Conservation (phyloP, 1,284 basidiomycete species). For the Malassezia dermatis region DNA sequence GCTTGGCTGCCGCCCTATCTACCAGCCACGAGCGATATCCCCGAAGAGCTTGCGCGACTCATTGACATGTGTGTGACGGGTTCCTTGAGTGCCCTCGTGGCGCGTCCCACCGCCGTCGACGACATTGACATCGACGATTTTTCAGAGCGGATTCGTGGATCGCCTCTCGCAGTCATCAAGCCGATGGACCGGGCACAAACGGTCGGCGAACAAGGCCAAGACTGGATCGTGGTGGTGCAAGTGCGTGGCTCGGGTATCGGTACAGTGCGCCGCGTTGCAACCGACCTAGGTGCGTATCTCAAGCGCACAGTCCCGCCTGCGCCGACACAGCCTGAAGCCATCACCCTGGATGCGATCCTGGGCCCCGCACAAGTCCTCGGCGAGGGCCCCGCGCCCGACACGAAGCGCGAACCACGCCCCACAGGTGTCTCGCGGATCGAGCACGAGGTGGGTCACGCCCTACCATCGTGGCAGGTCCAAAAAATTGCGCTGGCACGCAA, state of each 20-base stretch:
- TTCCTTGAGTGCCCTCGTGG: conserved; percentile 26
- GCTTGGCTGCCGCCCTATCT: conserved; percentile 15
- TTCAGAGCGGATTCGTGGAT: conserved; percentile 18
- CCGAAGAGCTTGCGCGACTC: conserved; percentile 21
- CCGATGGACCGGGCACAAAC: conserved; percentile 20
- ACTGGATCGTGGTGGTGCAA: conserved; percentile 42
- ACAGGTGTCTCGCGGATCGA: conserved; percentile 36
- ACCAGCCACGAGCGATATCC: conserved; percentile 17
- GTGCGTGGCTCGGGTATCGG: conserved; percentile 31
- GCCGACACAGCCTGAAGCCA: not conserved
- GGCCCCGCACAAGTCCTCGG: conserved; percentile 16
- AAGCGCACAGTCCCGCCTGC: conserved; percentile 10
- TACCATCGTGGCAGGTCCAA: conserved; percentile 34
- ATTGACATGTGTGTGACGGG: conserved; percentile 23
- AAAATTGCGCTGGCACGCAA: conserved; percentile 31
- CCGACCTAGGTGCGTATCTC: conserved; percentile 26
- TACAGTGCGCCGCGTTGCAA: conserved; percentile 28
- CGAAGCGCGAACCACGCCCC: conserved; percentile 20
- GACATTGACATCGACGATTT: conserved; percentile 17
- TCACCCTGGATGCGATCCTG: conserved; percentile 28
- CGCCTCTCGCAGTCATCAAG: conserved; percentile 29
- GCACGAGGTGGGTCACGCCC: conserved; percentile 25
- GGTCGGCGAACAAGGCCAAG: conserved; percentile 16
- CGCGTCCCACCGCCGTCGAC: conserved; percentile 12
- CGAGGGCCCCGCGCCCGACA: not conserved